Evolutionary conservation across 2,329 filamentous ascomycete species (phyloP).

Genomic region (Colletotrichum tropicicola): DNA sequence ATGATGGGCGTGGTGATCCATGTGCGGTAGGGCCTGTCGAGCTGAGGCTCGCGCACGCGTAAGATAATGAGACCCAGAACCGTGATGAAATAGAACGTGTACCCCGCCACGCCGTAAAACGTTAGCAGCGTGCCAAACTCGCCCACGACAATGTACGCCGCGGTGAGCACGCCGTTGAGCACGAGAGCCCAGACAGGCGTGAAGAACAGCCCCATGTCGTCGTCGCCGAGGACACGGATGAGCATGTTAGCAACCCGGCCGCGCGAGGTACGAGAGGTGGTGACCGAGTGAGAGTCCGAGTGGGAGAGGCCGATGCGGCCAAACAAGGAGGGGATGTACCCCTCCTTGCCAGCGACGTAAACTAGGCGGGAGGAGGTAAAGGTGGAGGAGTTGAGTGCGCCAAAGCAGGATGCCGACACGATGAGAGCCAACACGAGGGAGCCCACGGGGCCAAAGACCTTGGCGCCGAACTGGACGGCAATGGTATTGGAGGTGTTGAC

Average conservation of each 20-base stretch:
- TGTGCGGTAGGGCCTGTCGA: slow-evolving; percentile 91
- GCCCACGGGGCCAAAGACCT: slow-evolving; percentile 88
- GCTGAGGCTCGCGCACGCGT: slow-evolving; percentile 83
- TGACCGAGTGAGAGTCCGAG: slow-evolving; percentile 47
- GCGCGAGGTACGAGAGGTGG: slow-evolving; percentile 57
- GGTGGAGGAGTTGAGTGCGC: slow-evolving; percentile 90
- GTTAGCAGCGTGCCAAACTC: slow-evolving; percentile 93
- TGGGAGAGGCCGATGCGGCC: slow-evolving; percentile 79
- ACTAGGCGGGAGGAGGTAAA: slow-evolving; percentile 93
- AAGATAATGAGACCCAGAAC: slow-evolving; percentile 93
- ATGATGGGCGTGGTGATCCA: slow-evolving; percentile 98
- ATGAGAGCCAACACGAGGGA: slow-evolving; percentile 87
- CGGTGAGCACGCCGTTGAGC: slow-evolving; percentile 80
- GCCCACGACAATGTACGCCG: slow-evolving; percentile 82
- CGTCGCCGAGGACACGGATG: slow-evolving; percentile 75
- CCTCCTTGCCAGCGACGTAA: slow-evolving; percentile 94
- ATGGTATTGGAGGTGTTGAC: slow-evolving; percentile 94
- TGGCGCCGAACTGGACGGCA: slow-evolving; percentile 90
- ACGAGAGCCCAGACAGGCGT: slow-evolving; percentile 93
- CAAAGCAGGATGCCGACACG: slow-evolving; percentile 92
- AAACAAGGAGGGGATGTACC: slow-evolving; percentile 86
- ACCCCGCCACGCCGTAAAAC: slow-evolving; percentile 97
- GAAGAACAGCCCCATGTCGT: slow-evolving; percentile 83
- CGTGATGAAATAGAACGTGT: slow-evolving; percentile 96
- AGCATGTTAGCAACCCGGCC: slow-evolving; percentile 68